Base-by-base conservation (phyloP, 257 asterid species). In the Apocynum venetum region DNA sequence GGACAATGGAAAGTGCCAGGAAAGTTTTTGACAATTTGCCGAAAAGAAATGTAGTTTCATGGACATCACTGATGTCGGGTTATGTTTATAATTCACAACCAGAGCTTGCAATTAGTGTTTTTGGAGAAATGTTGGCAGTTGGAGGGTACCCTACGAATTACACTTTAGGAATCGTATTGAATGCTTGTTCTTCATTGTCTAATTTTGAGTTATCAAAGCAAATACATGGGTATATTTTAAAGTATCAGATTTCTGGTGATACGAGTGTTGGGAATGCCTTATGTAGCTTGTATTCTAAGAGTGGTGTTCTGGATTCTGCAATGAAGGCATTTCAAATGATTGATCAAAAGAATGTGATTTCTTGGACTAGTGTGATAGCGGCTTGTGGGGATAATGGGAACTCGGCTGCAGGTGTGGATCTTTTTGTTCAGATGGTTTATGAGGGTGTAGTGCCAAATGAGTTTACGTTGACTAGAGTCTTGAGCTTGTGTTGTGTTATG, bases 21-120 rank as follows among this genome's bases (percentile, higher is more conserved):
- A 92, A 71, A 83, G 83, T 92, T 70, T 92, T 94, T 57, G 96
- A 91, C 73, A 85, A 80, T 81, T 73, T 93, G 87, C 87, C 96
- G 2, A 61, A 73, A 20, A 84, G 96, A 85, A 94, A 92, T 79
- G 93, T 87, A 52, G 95, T 94, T 65, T 85, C 96, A 0, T 94
- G 98, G 98, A 92, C 98, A 44, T 86, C 98, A 0, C 73, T 94
- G 88, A 90, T 94, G 92, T 82, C 96, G 14, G 96, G 98, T 35
- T 88, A 94, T 76, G 83, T 89, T 56, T 81, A 80, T 9, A 84
- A 88, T 72, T 86, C 88, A 1, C 88, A 79, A 78, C 94, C 98
- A 2, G 93, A 83, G 78, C 51, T 66, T 44, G 94, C 96, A 38
- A n/a, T 90, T 61, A 7, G 11, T 6, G 84, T 90, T 25, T 92